phyloP scores from a whole-genome alignment of 2,329 filamentous ascomycete species.

The Berkeleyomyces basicola region DNA sequence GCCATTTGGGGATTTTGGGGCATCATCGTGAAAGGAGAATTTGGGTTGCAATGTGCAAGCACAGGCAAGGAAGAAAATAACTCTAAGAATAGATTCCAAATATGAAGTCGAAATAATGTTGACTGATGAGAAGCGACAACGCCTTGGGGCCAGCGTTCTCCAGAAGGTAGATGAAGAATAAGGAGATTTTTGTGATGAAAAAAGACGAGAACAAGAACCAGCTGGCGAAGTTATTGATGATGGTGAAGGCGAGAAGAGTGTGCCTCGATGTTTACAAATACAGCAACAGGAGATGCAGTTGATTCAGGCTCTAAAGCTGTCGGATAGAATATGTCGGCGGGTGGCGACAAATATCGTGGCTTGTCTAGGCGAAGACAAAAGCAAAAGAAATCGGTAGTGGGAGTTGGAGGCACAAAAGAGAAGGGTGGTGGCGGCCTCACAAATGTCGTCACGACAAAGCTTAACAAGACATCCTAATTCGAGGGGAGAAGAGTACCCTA shows the following conservation, averaged over 20 bases:
- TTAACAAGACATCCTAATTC: neutral
- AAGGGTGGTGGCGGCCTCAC: neutral
- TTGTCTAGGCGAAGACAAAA: neutral
- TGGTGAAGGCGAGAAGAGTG: neutral
- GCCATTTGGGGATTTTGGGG: constrained; percentile 55
- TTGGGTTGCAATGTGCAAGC: neutral
- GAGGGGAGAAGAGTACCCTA: neutral
- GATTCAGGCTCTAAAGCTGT: too few species aligned
- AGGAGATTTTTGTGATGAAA: neutral
- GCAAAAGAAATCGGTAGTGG: neutral
- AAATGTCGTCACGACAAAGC: neutral
- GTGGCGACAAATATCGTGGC: constrained; percentile 1
- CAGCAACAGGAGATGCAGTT: too few species aligned
- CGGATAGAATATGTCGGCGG: constrained; percentile 31
- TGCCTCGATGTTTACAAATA: neutral
- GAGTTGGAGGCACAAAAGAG: neutral
- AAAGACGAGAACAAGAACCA: neutral
- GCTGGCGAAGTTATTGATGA: neutral
- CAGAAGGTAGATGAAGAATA: neutral
- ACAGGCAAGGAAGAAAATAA: neutral
- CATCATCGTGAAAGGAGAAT: constrained; percentile 38
- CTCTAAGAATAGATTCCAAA: too few species aligned
- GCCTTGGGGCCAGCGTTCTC: neutral
- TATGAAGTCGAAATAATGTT: neutral
- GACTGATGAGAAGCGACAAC: neutral